A percentile compares a stretch with the other conserved stretches of the same genome.
Conservation (phyloP, 2,329 filamentous ascomycete species). For the Truncatella angustata region DNA sequence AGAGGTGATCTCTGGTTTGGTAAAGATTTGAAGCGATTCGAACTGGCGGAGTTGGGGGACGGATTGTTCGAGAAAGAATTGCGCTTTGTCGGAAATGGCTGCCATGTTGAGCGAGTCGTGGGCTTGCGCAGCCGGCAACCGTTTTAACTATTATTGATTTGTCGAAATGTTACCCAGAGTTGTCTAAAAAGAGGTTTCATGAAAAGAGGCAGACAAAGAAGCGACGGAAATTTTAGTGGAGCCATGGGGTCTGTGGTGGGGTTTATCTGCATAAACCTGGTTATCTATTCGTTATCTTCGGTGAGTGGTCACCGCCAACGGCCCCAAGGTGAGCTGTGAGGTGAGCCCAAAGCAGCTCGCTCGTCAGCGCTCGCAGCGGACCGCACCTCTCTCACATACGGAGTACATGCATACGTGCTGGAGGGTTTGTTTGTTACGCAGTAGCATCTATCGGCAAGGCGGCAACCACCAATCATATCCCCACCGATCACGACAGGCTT, state of each 20-base stretch:
- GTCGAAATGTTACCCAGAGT: too few relatives aligned
- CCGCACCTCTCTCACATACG: too few relatives aligned
- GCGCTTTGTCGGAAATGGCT: conserved; percentile 85
- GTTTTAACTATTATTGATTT: neutral
- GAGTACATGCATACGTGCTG: too few relatives aligned
- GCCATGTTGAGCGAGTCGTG: conserved; percentile 55
- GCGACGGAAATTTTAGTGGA: conserved; percentile 7
- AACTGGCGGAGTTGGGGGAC: conserved; percentile 91
- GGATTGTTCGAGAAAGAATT: conserved; percentile 89
- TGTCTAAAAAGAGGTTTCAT: too few relatives aligned
- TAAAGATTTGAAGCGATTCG: conserved; percentile 89
- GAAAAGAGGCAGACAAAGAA: too few relatives aligned
- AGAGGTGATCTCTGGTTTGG: conserved; percentile 82
- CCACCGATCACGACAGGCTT: neutral
- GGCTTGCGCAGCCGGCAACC: neutral
- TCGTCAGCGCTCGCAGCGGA: too few relatives aligned
- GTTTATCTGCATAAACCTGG: neutral
- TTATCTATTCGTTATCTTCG: neutral
- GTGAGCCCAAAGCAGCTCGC: too few relatives aligned
- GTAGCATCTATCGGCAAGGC: too few relatives aligned
- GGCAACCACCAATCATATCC: too few relatives aligned
- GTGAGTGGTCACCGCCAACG: too few relatives aligned
- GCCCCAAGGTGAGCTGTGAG: too few relatives aligned
- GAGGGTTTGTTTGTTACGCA: too few relatives aligned
- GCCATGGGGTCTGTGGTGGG: neutral